Evolutionary conservation across 73 alveolate genomes (phyloP).

Genomic region (Durusdinium trenchii): DNA sequence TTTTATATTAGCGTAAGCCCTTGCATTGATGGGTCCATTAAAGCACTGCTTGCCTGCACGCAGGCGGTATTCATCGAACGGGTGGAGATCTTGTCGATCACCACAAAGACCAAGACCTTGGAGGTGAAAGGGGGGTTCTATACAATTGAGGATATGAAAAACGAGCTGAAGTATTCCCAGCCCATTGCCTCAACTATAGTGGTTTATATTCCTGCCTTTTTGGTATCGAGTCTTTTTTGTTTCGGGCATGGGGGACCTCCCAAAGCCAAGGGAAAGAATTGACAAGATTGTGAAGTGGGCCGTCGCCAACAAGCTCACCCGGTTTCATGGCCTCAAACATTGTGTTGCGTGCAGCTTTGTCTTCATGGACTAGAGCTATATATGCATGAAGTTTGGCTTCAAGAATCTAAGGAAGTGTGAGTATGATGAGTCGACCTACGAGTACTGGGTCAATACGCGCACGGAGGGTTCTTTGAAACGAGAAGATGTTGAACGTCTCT

Average conservation of each 20-base stretch:
- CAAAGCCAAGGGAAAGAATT: too few species aligned
- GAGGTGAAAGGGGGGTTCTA: constrained; percentile 5
- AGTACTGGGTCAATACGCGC: constrained; percentile 6
- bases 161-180: neutral
- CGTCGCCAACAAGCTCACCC: too few species aligned
- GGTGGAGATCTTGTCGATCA: neutral
- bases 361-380: too few species aligned
- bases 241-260: too few species aligned
- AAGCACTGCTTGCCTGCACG: neutral
- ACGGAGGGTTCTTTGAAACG: neutral
- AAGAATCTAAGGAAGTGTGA: neutral
- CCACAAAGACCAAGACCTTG: neutral
- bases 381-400: too few species aligned
- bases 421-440: neutral
- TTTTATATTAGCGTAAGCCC: neutral
- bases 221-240: too few species aligned
- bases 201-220: too few species aligned
- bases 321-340: too few species aligned
- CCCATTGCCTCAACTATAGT: neutral
- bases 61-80: constrained; percentile 21
- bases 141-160: neutral
- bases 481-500: neutral
- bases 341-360: too few species aligned
- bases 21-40: neutral
- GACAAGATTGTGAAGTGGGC: too few species aligned